phyloP scores from a whole-genome alignment of 2,329 filamentous ascomycete genomes.

The Calycina marina region DNA sequence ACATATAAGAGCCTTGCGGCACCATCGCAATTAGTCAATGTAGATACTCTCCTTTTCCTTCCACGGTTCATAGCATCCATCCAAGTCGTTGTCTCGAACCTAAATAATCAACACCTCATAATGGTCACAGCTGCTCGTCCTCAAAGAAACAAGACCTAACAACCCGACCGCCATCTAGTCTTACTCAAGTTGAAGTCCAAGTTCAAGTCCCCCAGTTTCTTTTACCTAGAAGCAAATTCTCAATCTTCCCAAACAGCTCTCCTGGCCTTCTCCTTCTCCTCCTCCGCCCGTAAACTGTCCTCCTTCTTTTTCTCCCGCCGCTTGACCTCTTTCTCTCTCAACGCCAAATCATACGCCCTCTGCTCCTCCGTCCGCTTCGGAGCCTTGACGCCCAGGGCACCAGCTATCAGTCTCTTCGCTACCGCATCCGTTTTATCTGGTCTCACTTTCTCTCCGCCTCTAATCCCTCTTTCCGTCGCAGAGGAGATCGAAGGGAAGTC shows the following conservation, averaged over 20 bases:
- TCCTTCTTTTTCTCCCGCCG: conserved; percentile 57
- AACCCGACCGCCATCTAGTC: no score
- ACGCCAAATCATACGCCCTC: conserved; percentile 66
- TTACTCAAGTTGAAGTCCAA: no score
- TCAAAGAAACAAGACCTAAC: no score
- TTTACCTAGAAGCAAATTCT: no score
- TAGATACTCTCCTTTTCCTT: no score
- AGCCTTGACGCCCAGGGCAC: conserved; percentile 66
- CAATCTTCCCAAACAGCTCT: conserved; percentile 74
- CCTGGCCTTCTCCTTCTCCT: conserved; percentile 59
- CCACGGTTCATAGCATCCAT: no score
- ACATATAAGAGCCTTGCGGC: no score
- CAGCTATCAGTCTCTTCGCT: conserved; percentile 78
- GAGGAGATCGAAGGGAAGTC: conserved; percentile 14
- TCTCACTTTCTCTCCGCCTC: conserved; percentile 24
- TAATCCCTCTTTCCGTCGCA: conserved; percentile 5
- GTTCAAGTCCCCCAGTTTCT: no score
- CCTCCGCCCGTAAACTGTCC: conserved; percentile 42
- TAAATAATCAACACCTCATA: no score
- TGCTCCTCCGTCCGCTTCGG: conserved; percentile 81
- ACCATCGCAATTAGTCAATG: no score
- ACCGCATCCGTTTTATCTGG: conserved; percentile 93
- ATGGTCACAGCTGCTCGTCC: no score
- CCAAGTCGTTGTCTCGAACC: no score
- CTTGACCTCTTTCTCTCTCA: conserved; percentile 75